Evolutionary conservation across 2,329 filamentous ascomycete genomes (phyloP), one percentile per base, ranked within the genome.

Genomic region (Mollisiaceae sp.): DNA sequence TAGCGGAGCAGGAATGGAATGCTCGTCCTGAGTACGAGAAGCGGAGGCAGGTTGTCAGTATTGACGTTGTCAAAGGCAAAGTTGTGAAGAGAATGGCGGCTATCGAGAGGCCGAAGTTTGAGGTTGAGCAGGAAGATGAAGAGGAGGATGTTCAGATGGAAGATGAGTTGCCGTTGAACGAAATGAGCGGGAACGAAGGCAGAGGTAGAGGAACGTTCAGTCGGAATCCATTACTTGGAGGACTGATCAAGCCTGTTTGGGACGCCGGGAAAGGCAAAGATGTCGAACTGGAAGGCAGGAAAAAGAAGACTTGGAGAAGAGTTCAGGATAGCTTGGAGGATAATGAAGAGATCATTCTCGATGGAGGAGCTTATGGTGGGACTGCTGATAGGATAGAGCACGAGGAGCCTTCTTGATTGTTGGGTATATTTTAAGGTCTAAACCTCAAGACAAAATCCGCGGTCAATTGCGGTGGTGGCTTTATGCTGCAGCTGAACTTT

Each of bases 11-110:
- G 77, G 87, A 91, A 66, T 91, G 89, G 82, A 86, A 86, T 71
- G 84, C 86, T 9, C 80, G 83, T 56, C 89, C 89, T 0, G 89
- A 91, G 68, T 92, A 88, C 77, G 90, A 92, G 79, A 91, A 89
- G 80, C 83, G 87, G 69, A 84, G 83, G 69, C 84, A 90, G 6
- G 86, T 92, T 1, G 87, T 91, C 67, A 89, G 86, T 72, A 84
- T 92, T 68, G 89, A 91, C 77, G 78, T 92, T 9, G 86, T 85
- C 59, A 86, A 85, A 1, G 87, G 88, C 1, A 89, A 86, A 66
- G 82, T 91, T 9, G 68, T 77, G 8, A 77, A 75, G 71, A 73
- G 69, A 55, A 73, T 75, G 72, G 71, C 67, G 4, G 67, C 68
- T n/a, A 64, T 75, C 18, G 74, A 76, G 57, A 68, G 67, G 41